These are phyloP conservation scores for Fremontodendron californicum DNA, from an alignment of 345 rosid species.

Conservation along the genomic window DNA sequence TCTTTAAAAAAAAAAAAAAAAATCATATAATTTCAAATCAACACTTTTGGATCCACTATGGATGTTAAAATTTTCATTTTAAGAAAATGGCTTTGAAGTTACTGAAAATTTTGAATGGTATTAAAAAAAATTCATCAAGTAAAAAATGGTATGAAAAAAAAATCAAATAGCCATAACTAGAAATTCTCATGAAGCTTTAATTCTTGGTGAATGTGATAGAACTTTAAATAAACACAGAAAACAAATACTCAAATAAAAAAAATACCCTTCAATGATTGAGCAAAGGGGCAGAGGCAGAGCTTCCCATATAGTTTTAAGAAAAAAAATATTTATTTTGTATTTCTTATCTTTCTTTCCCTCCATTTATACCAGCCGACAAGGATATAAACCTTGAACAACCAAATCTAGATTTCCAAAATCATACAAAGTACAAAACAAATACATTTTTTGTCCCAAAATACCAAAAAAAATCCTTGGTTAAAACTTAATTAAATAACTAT, in stretches of 20 bases:
- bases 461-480: too few relatives aligned
- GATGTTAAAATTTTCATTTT: background rate
- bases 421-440: background rate
- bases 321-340: background rate
- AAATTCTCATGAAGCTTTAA: too few relatives aligned
- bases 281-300: background rate
- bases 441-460: background rate
- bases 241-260: background rate
- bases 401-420: background rate
- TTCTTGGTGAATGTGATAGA: too few relatives aligned
- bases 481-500: too few relatives aligned
- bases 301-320: background rate
- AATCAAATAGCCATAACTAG: too few relatives aligned
- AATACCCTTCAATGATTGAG: background rate
- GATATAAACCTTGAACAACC: conserved; percentile 5
- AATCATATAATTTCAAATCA: background rate
- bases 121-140: background rate
- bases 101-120: background rate
- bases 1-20: too few relatives aligned
- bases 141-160: too few relatives aligned
- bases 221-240: background rate
- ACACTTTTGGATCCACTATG: background rate
- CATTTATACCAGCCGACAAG: conserved; percentile 18
- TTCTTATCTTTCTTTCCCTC: background rate
- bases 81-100: background rate